Conservation (phyloP, 768 basidiomycete species). For the Tricholoma furcatifolium region DNA sequence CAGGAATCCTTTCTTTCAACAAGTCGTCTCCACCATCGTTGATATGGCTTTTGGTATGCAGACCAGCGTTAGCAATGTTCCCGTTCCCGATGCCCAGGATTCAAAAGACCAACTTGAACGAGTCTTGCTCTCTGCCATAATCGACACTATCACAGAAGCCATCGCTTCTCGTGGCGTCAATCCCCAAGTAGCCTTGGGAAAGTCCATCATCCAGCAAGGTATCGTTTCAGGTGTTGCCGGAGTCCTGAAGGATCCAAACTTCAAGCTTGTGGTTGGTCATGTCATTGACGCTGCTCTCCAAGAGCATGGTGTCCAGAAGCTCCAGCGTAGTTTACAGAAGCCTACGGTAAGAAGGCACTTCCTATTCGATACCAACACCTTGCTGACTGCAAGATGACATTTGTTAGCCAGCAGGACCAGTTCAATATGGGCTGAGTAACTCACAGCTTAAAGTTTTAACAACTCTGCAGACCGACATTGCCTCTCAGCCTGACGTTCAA, state of each 20-base stretch:
- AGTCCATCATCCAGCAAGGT: neutral
- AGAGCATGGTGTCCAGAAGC: neutral
- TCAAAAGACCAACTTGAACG: neutral
- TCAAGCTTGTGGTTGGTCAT: neutral
- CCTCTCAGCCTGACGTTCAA: too few species aligned
- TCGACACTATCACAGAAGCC: neutral
- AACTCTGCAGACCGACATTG: too few species aligned
- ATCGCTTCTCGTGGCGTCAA: neutral
- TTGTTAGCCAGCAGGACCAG: neutral
- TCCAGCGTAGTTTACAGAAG: neutral
- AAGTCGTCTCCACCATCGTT: neutral
- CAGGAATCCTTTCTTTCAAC: constrained; percentile 5
- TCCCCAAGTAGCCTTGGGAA: neutral
- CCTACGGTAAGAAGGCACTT: neutral
- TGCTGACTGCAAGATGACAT: neutral
- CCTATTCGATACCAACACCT: neutral
- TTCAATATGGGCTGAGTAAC: too few species aligned
- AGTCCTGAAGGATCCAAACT: neutral
- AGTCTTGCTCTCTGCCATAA: neutral
- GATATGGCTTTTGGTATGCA: neutral
- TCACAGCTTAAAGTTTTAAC: too few species aligned
- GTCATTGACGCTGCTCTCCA: neutral
- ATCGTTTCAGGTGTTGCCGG: neutral
- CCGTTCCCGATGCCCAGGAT: neutral
- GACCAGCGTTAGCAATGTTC: neutral